Evolutionary conservation across 306 rosid species (phyloP).

Genomic region (Dryas alaskensis): DNA sequence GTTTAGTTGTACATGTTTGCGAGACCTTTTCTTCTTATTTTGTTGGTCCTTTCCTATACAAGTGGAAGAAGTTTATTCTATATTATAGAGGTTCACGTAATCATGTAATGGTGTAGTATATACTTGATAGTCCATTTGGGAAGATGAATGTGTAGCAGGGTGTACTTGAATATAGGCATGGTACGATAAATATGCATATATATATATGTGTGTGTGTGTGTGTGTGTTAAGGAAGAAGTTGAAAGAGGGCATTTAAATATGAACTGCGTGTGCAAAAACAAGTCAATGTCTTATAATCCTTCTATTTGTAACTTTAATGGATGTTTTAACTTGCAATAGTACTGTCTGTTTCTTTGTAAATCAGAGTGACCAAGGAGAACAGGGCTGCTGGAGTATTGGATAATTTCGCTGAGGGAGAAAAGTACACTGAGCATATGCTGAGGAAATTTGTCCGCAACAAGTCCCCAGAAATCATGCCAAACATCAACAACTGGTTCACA

Average conservation of each 20-base stretch:
- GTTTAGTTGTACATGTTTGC: not conserved
- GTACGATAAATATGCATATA: no score
- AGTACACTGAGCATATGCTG: slow-evolving; percentile 61
- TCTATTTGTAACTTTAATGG: not conserved
- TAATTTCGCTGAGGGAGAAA: slow-evolving; percentile 75
- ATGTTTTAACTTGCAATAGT: not conserved
- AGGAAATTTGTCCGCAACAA: slow-evolving; percentile 71
- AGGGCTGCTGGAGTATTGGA: slow-evolving; percentile 91
- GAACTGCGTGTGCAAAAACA: not conserved
- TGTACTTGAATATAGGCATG: no score
- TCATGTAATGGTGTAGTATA: no score
- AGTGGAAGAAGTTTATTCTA: not conserved
- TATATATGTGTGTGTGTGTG: no score
- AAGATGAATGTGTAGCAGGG: not conserved
- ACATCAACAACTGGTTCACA: slow-evolving; percentile 60
- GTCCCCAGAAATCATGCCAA: slow-evolving; percentile 75
- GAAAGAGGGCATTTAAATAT: no score
- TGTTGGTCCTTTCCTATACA: not conserved
- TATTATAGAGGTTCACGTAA: no score
- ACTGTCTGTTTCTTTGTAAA: not conserved
- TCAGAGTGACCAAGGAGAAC: slow-evolving; percentile 72
- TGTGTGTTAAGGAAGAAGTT: no score
- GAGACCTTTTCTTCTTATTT: not conserved
- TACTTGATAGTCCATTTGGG: not conserved
- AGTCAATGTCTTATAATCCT: not conserved